Base-by-base conservation (phyloP, 139 green algal species). In the Zygnema circumcarinatum region DNA sequence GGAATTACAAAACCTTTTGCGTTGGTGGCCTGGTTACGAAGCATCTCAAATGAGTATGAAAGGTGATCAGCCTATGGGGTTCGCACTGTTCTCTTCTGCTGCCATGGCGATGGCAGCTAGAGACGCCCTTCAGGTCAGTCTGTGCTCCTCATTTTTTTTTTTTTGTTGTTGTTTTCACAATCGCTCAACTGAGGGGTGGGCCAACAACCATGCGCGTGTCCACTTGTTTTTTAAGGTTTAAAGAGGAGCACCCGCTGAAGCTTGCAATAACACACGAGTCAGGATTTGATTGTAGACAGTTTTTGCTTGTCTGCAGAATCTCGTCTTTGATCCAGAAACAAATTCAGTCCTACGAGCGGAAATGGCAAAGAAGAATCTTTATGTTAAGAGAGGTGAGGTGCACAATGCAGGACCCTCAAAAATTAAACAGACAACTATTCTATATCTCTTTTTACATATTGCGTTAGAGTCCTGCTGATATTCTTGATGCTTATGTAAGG, bases 1-100 rank as follows among this genome's bases (percentile, higher is more conserved):
- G 0, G 96, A 98, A 91, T 93, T 98, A n/a, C 97, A 97, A 81
- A 98, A 98, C 85, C 82, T 98, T 76, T 89, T 98, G 40, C 92
- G 95, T 2, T 98, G 98, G 87, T 87, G 98, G 75, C 94, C 95
- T 7, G 96, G 95, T 35, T 98, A 98, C 83, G 94, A 98, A 92
- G 95, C 96, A 40, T 80, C 35, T 29, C 90, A 85, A 79, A 78
- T 90, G 42, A 88, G 7, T 22, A 89, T 90, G 41, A 90, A 85
- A 67, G 83, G 56, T 29, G 81, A 91, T 1, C 83, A 85, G 42
- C 81, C 86, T 16, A 90, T 91, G 84, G 86, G 90, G 2, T 91
- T 93, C 74, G 90, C 74, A 25, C 54, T 92, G 0, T 89, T 92
- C 39, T 83, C 29, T 69, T 41, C 86, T 76, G 80, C 86, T 0